Evolutionary conservation across 805 yeast species (phyloP).

Genomic region (Pichia phayaonensis): DNA sequence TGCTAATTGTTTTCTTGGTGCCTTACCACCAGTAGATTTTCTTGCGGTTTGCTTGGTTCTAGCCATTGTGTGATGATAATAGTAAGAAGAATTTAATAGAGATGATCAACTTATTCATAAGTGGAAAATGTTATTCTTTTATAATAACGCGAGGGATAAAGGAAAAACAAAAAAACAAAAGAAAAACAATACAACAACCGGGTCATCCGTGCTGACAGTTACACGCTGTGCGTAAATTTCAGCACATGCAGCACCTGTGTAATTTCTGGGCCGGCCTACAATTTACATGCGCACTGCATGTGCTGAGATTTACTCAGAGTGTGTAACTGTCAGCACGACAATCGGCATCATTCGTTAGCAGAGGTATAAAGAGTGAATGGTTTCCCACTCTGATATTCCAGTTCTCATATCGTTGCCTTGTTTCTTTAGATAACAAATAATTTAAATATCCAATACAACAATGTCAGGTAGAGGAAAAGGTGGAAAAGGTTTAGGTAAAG

Average conservation of each 20-base stretch:
- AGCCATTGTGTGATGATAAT: slow-evolving; percentile 46
- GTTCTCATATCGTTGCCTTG: background rate
- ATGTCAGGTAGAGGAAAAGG: slow-evolving; percentile 99
- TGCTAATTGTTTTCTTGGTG: slow-evolving; percentile 90
- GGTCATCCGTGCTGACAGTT: background rate
- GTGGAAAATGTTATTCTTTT: background rate
- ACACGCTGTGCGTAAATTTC: background rate
- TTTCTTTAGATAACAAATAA: slow-evolving; percentile 5
- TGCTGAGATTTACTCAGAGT: background rate
- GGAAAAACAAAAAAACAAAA: background rate
- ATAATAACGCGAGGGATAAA: background rate
- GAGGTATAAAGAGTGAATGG: background rate
- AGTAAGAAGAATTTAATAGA: background rate
- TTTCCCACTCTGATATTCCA: background rate
- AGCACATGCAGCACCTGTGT: background rate
- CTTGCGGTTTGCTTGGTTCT: slow-evolving; percentile 93
- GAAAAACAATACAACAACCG: background rate
- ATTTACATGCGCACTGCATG: background rate
- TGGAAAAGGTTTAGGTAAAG: slow-evolving; percentile 99
- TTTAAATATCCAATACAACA: slow-evolving; percentile 24
- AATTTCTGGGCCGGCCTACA: background rate
- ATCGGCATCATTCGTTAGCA: background rate
- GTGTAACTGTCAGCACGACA: background rate
- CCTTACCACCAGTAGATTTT: slow-evolving; percentile 94
- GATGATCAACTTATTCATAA: background rate